Evolutionary conservation across 2,329 filamentous ascomycete species (phyloP).

Genomic region (Akanthomyces uredinophilus): DNA sequence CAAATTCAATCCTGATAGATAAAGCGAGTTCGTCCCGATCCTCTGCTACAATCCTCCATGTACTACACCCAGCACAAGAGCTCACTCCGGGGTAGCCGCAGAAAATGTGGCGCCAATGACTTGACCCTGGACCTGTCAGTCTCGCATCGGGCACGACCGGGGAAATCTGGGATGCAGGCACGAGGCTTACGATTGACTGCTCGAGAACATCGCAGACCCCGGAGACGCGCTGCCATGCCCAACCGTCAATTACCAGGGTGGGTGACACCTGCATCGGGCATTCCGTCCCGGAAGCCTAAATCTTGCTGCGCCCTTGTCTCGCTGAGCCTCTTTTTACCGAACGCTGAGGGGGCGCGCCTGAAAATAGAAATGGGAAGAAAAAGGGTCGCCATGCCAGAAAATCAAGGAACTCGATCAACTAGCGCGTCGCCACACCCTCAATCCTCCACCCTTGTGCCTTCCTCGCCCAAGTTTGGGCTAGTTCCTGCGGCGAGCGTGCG

Average conservation of each 20-base stretch:
- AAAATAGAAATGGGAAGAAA: not conserved
- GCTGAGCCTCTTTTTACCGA: not conserved
- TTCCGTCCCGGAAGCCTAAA: not conserved
- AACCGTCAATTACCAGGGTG: too few relatives aligned
- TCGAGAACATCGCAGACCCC: not conserved
- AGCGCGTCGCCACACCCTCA: slow-evolving; percentile 5
- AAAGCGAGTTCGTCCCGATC: too few relatives aligned
- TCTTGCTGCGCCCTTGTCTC: not conserved
- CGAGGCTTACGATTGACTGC: not conserved
- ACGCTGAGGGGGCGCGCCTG: not conserved
- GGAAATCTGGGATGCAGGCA: not conserved
- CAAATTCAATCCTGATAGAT: too few relatives aligned
- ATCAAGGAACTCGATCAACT: slow-evolving; percentile 10
- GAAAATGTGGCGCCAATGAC: too few relatives aligned
- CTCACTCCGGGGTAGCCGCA: too few relatives aligned
- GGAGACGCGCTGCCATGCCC: not conserved
- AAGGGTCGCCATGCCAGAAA: slow-evolving; percentile 1
- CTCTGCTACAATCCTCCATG: too few relatives aligned
- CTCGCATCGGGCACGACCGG: not conserved
- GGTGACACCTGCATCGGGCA: not conserved
- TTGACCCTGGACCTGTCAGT: too few relatives aligned
- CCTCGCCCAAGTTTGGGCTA: not conserved
- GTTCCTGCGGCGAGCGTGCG: not conserved
- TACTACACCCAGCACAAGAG: too few relatives aligned
- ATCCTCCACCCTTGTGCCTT: too few relatives aligned